phyloP scores from a whole-genome alignment of 176 grass and related monocot species.

The Panicum miliaceum region DNA sequence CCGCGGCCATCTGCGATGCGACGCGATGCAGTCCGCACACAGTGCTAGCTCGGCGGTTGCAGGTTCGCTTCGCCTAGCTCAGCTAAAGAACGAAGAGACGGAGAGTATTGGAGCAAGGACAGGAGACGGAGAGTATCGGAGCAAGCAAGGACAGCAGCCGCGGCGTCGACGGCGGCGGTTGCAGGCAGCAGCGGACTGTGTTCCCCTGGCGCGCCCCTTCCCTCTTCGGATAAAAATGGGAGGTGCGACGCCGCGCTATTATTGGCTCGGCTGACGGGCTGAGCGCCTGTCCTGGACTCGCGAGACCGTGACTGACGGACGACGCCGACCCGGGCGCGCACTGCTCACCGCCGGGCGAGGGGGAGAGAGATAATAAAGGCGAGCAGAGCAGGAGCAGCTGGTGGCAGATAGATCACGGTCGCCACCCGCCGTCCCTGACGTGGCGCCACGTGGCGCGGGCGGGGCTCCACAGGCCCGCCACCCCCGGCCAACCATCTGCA shows the following conservation, averaged over 20 bases:
- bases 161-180: neutral
- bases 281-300: neutral
- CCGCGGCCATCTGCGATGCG: neutral
- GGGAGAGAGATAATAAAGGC: neutral
- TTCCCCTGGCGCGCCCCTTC: neutral
- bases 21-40: neutral
- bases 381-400: too few relatives aligned
- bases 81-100: too few relatives aligned
- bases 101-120: too few relatives aligned
- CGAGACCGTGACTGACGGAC: neutral
- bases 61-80: neutral
- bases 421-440: neutral
- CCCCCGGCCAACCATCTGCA: conserved; percentile 5
- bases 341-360: neutral
- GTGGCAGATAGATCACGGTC: conserved; percentile 8
- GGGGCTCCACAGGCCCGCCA: neutral
- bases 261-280: neutral
- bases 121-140: too few relatives aligned
- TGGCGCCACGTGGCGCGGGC: neutral
- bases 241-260: neutral
- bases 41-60: neutral
- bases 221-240: neutral
- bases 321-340: neutral
- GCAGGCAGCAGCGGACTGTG: neutral
- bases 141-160: too few relatives aligned